Evolutionary conservation across 179 eudicot species (phyloP), one percentile per base, ranked within the genome.

Genomic region (Patellifolia procumbens): DNA sequence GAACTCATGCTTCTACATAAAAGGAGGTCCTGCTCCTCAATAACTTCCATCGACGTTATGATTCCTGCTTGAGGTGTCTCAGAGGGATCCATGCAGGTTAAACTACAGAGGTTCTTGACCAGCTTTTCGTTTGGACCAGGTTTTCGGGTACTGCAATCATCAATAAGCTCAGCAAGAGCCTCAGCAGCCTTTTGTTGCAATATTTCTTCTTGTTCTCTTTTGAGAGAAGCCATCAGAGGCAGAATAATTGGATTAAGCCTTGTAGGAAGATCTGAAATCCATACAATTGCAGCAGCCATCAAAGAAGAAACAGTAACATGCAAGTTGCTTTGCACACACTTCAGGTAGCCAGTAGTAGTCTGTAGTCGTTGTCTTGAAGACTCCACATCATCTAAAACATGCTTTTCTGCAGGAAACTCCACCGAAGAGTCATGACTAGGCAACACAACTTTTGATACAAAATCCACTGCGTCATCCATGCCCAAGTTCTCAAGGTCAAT

Each of bases 111-210:
- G 63, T 96, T 94, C 83, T 96, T 94, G 70, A 94, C 87, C 67
- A 94, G 74, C 88, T 96, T 96, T 81, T 96, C 98, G 81, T 94
- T 91, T 1, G 99, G 99, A 79, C 99, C 76, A 68, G 99, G 99
- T 81, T 89, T 96, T 20, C 99, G 97, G 16, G 80, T 72, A 76
- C 88, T 85, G 69, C 99, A 96, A 72, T 80, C 85, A 74, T 81
- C 87, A 55, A 96, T 89, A 74, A 96, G 98, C 86, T 96, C 96
- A 17, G 94, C 96, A 69, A 96, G 93, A 69, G 97, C 96, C 72
- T 96, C 99, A 74, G 98, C 97, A 61, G 96, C 93, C 90, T 89
- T 94, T 64, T 87, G 81, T 83, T 96, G 99, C 78, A 96, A 81
- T 72, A 94, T 88, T 78, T 96, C 99, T 87, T 96, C 99, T 88